Conservation (phyloP, 768 basidiomycete genomes). For the Tulasnella sp. region DNA sequence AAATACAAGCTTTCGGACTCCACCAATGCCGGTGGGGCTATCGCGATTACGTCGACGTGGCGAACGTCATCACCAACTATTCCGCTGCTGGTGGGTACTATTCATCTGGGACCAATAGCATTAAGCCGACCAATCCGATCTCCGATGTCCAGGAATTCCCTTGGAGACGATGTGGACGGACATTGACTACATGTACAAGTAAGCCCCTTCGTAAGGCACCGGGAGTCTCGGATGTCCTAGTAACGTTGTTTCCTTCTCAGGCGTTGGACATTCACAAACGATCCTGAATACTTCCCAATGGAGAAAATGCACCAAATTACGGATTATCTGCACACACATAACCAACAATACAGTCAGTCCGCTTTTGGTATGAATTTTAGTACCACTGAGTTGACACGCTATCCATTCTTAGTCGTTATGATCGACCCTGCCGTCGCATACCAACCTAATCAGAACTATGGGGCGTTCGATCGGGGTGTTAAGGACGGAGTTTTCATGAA, state of each 20-base stretch:
- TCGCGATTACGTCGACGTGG: conserved; percentile 54
- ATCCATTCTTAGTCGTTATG: conserved; percentile 58
- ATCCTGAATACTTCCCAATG: conserved; percentile 69
- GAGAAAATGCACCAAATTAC: conserved; percentile 67
- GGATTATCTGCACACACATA: conserved; percentile 59
- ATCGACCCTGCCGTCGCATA: conserved; percentile 71
- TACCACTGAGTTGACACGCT: background rate
- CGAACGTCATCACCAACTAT: conserved; percentile 64
- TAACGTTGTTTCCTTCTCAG: conserved; percentile 1
- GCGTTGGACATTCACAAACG: conserved; percentile 67
- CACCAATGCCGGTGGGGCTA: conserved; percentile 78
- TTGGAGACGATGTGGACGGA: conserved; percentile 68
- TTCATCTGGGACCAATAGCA: background rate
- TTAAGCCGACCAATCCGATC: background rate
- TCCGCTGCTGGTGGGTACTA: conserved; percentile 48
- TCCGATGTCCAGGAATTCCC: conserved; percentile 50
- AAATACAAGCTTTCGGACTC: conserved; percentile 53
- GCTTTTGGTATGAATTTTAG: background rate
- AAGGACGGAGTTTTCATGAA: conserved; percentile 41
- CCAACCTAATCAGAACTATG: conserved; percentile 54
- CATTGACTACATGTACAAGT: conserved; percentile 44
- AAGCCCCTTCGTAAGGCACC: background rate
- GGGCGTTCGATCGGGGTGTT: conserved; percentile 59
- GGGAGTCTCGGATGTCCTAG: background rate
- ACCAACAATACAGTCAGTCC: conserved; percentile 60